Evolutionary conservation across 1,139 yeast genomes (phyloP).

Genomic region (Meyerozyma guilliermondii): DNA sequence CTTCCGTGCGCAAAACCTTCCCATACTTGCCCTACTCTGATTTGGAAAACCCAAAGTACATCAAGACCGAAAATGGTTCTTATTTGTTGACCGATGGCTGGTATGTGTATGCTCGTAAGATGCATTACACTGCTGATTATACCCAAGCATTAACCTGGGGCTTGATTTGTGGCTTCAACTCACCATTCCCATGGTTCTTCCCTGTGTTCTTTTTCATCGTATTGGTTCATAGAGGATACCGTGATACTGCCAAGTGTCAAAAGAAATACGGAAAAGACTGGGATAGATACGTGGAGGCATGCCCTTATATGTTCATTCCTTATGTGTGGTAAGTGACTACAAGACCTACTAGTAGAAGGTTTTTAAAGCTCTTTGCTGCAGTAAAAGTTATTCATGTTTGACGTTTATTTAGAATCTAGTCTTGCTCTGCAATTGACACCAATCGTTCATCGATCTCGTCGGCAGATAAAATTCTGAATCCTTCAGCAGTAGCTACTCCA

Average conservation of each 20-base stretch:
- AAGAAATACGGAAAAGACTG: constrained; percentile 92
- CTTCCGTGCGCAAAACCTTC: constrained; percentile 72
- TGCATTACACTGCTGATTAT: constrained; percentile 94
- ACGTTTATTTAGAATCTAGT: constrained; percentile 35
- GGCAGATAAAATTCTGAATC: constrained; percentile 65
- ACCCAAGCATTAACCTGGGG: constrained; percentile 90
- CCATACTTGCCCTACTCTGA: constrained; percentile 87
- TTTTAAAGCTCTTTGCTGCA: no score
- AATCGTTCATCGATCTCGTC: constrained; percentile 94
- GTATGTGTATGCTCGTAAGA: constrained; percentile 88
- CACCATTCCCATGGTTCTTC: constrained; percentile 95
- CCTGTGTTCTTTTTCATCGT: constrained; percentile 86
- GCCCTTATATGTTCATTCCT: constrained; percentile 92
- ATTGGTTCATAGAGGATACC: constrained; percentile 77
- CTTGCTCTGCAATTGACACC: constrained; percentile 93
- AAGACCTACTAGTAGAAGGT: background rate
- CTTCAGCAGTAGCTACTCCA: constrained; percentile 76
- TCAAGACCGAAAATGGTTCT: constrained; percentile 81
- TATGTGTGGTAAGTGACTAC: constrained; percentile 51
- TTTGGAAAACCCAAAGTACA: constrained; percentile 76
- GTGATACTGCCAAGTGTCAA: constrained; percentile 82
- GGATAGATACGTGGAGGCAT: constrained; percentile 77
- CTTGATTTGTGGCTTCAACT: constrained; percentile 76
- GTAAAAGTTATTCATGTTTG: background rate
- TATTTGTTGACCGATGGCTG: constrained; percentile 87